Percentiles rank a stretch among this genome's conserved stretches.
These are phyloP conservation scores for Pleurotus salmoneostramineus DNA, from an alignment of 768 basidiomycete genomes.

Conservation along the genomic window DNA sequence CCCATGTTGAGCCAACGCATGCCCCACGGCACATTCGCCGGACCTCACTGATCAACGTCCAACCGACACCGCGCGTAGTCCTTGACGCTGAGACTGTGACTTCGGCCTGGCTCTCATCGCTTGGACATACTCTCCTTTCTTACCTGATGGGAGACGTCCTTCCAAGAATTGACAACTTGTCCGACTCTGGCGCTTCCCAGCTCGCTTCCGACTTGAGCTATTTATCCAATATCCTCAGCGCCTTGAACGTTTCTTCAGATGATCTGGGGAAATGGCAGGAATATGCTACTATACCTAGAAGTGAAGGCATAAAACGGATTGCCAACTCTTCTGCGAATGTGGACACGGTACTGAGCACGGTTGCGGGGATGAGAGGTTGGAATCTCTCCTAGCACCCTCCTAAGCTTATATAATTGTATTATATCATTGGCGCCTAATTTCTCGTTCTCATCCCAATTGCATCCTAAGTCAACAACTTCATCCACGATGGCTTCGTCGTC, in stretches of 20 bases:
- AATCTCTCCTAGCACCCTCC: not conserved
- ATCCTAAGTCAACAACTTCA: not conserved
- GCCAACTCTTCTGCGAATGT: slow-evolving; percentile 18
- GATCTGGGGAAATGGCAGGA: slow-evolving; percentile 80
- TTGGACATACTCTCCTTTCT: slow-evolving; percentile 76
- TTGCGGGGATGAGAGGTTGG: slow-evolving; percentile 36
- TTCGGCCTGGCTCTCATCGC: slow-evolving; percentile 87
- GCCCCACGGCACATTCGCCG: slow-evolving; percentile 34
- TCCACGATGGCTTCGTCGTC: slow-evolving; percentile 4
- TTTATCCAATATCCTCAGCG: slow-evolving; percentile 84
- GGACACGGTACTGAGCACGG: slow-evolving; percentile 29
- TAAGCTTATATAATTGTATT: not conserved
- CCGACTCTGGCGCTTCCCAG: slow-evolving; percentile 71
- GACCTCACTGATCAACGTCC: slow-evolving; percentile 2
- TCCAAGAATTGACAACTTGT: slow-evolving; percentile 65
- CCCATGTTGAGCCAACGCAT: slow-evolving; percentile 30
- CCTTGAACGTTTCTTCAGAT: slow-evolving; percentile 83
- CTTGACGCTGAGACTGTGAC: slow-evolving; percentile 79
- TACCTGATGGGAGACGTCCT: slow-evolving; percentile 70
- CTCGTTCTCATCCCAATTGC: too few species aligned
- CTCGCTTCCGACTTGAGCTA: slow-evolving; percentile 86
- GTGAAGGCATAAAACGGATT: slow-evolving; percentile 32
- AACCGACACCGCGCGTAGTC: slow-evolving; percentile 13
- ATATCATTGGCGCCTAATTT: too few species aligned
- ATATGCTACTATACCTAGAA: slow-evolving; percentile 59